phyloP scores from a whole-genome alignment of 768 basidiomycete species.

The Calocera cornea region DNA sequence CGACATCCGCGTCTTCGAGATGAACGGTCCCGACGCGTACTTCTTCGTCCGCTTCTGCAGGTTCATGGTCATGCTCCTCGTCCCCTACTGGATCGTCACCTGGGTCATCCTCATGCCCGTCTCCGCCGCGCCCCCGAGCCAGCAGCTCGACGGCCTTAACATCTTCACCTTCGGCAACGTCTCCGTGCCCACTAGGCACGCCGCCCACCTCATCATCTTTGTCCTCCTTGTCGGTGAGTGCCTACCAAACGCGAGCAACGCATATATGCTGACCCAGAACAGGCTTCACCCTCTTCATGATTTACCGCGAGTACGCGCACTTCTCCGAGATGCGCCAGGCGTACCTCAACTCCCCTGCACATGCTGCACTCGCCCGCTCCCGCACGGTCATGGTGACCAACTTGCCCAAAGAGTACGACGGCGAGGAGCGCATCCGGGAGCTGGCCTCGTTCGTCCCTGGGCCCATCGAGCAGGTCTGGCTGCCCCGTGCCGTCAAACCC shows the following conservation, averaged over 20 bases:
- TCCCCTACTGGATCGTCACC: slow-evolving; percentile 85
- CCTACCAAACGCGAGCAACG: neutral
- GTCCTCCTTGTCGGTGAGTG: neutral
- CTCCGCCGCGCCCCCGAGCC: slow-evolving; percentile 35
- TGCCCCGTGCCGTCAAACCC: slow-evolving; percentile 5
- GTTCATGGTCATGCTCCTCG: slow-evolving; percentile 66
- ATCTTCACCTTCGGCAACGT: slow-evolving; percentile 76
- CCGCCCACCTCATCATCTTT: slow-evolving; percentile 57
- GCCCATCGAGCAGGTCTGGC: slow-evolving; percentile 6
- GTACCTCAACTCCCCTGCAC: slow-evolving; percentile 4
- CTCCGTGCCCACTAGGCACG: slow-evolving; percentile 34
- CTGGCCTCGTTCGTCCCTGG: slow-evolving; percentile 1
- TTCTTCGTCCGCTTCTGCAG: slow-evolving; percentile 77
- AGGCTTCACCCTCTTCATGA: slow-evolving; percentile 23
- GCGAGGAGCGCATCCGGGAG: slow-evolving; percentile 3
- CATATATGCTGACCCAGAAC: neutral
- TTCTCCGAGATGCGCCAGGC: slow-evolving; percentile 15
- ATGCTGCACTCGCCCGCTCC: slow-evolving; percentile 1
- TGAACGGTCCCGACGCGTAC: slow-evolving; percentile 81
- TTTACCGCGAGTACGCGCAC: slow-evolving; percentile 24
- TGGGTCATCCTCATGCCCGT: slow-evolving; percentile 78
- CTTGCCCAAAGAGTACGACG: neutral
- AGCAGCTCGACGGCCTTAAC: slow-evolving; percentile 44
- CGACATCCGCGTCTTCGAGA: slow-evolving; percentile 8
- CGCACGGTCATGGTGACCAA: slow-evolving; percentile 9